Evolutionary conservation across 2,329 filamentous ascomycete genomes (phyloP).

Genomic region (Fusarium continuum): DNA sequence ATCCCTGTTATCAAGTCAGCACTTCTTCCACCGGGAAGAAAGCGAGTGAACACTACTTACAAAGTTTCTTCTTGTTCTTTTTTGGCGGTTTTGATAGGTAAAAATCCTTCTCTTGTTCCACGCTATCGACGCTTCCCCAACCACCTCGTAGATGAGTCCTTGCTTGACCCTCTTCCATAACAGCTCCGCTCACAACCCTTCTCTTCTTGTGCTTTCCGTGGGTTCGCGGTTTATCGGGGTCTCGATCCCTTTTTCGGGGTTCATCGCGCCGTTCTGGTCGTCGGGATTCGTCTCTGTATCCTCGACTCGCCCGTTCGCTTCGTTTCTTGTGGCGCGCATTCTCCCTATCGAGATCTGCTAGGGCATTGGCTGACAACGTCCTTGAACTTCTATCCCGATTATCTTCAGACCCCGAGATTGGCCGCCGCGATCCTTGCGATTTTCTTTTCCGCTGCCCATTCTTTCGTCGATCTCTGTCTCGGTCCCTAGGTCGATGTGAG

Average conservation of each 20-base stretch:
- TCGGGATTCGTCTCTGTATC: constrained; percentile 44
- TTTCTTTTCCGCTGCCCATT: constrained; percentile 51
- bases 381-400: constrained; percentile 43
- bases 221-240: constrained; percentile 46
- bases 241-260: constrained; percentile 33
- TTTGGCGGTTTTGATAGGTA: constrained; percentile 55
- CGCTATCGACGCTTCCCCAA: constrained; percentile 53
- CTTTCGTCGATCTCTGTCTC: constrained; percentile 32
- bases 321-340: constrained; percentile 61
- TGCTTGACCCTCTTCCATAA: constrained; percentile 72
- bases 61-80: constrained; percentile 68
- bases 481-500: constrained; percentile 36
- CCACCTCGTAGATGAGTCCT: constrained; percentile 56
- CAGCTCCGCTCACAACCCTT: constrained; percentile 74
- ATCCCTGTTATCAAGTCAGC: constrained; percentile 58
- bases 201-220: constrained; percentile 59
- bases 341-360: constrained; percentile 72
- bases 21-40: neutral
- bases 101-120: constrained; percentile 58
- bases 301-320: constrained; percentile 27
- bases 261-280: constrained; percentile 43
- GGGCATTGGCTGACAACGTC: constrained; percentile 60
- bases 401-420: constrained; percentile 49
- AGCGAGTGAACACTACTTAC: constrained; percentile 53
- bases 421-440: constrained; percentile 45